A percentile compares a stretch with the other conserved stretches of the same genome.
Conservation (phyloP, 2,329 filamentous ascomycete genomes). For the Clarireedia hainanense region DNA sequence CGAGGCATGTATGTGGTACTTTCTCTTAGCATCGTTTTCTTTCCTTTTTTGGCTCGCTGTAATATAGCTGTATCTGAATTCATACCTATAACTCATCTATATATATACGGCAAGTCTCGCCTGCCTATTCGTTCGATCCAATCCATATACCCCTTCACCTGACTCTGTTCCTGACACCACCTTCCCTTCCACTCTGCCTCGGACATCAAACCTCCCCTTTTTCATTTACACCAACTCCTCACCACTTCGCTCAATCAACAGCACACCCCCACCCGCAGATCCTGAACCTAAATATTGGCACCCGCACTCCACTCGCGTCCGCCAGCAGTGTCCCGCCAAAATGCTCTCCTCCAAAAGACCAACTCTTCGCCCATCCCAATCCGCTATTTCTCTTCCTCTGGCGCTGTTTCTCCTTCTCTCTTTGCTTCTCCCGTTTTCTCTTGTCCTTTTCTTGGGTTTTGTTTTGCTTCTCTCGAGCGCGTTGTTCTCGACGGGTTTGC, state of each 20-base stretch:
- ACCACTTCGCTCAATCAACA: background rate
- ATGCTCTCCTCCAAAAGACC: constrained; percentile 4
- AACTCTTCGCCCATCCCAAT: constrained; percentile 2
- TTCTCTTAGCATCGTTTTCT: too few species aligned
- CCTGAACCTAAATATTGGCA: constrained; percentile 5
- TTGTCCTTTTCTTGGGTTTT: background rate
- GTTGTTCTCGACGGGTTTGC: background rate
- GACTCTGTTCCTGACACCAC: background rate
- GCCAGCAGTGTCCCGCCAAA: constrained; percentile 3
- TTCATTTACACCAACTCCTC: background rate
- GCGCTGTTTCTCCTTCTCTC: constrained; percentile 9
- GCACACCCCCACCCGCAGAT: background rate
- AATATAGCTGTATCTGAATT: too few species aligned
- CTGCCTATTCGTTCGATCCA: too few species aligned
- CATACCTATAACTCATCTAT: too few species aligned
- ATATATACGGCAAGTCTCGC: too few species aligned
- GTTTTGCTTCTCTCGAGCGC: background rate
- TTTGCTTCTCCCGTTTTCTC: constrained; percentile 10
- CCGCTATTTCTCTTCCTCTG: constrained; percentile 1
- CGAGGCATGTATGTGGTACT: too few species aligned
- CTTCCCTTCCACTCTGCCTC: background rate
- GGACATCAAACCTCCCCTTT: constrained; percentile 14
- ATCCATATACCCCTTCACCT: too few species aligned
- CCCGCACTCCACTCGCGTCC: background rate
- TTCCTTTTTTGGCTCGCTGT: too few species aligned